Evolutionary conservation across 108 stramenopile species (phyloP).

Genomic region (Cylindrotheca closterium): DNA sequence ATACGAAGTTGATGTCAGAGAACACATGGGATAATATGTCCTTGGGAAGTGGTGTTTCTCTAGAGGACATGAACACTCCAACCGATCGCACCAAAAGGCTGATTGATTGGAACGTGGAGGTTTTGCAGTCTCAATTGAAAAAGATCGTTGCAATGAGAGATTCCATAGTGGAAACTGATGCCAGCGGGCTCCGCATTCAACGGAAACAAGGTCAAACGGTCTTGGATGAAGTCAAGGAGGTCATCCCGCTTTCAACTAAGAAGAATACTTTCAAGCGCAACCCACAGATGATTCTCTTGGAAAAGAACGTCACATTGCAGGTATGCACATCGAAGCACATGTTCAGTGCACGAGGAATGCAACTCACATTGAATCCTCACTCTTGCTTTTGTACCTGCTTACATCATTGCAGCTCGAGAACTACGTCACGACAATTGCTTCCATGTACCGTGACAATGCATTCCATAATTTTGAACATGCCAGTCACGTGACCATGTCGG

Average conservation of each 20-base stretch:
- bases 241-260: slow-evolving; percentile 4
- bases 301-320: not conserved
- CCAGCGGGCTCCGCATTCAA: not conserved
- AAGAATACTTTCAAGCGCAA: slow-evolving; percentile 4
- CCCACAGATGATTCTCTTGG: slow-evolving; percentile 6
- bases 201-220: not conserved
- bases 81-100: too few species aligned
- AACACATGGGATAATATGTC: too few species aligned
- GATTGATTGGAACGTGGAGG: slow-evolving; percentile 21
- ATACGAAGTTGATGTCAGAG: too few species aligned
- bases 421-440: slow-evolving; percentile 20
- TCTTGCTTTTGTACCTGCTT: too few species aligned
- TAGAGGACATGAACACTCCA: too few species aligned
- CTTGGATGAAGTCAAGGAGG: slow-evolving; percentile 22
- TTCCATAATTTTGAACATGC: slow-evolving; percentile 42
- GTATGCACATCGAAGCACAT: too few species aligned
- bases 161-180: too few species aligned
- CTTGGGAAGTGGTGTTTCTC: too few species aligned
- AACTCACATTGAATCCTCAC: too few species aligned
- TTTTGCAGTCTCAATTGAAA: slow-evolving; percentile 1
- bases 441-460: slow-evolving; percentile 30
- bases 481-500: slow-evolving; percentile 12
- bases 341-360: too few species aligned
- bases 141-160: slow-evolving; percentile 9
- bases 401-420: slow-evolving; percentile 7